Percentiles rank a stretch among this genome's conserved stretches.
These are phyloP conservation scores for Periconia macrospinosa DNA, from an alignment of 2,329 filamentous ascomycete genomes.

Conservation along the genomic window DNA sequence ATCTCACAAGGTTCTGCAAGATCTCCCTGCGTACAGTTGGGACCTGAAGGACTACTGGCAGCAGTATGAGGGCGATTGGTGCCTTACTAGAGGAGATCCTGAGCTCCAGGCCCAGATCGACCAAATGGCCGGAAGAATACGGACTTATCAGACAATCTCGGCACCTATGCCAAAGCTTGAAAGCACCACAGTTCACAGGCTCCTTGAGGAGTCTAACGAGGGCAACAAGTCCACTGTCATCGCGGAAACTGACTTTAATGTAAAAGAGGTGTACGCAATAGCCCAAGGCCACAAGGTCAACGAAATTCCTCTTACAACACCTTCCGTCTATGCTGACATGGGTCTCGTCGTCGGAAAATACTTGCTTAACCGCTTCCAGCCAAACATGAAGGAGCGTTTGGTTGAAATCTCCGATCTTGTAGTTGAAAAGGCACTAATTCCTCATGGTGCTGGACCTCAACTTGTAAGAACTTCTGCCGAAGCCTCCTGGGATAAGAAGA, in stretches of 20 bases:
- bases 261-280: slow-evolving; percentile 9
- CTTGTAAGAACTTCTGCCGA: slow-evolving; percentile 14
- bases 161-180: neutral
- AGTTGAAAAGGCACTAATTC: slow-evolving; percentile 15
- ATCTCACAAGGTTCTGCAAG: slow-evolving; percentile 4
- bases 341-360: slow-evolving; percentile 33
- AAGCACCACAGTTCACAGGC: slow-evolving; percentile 5
- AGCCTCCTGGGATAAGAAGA: slow-evolving; percentile 6
- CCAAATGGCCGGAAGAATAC: too few species aligned
- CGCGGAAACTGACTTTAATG: slow-evolving; percentile 13
- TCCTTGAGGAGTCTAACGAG: slow-evolving; percentile 8
- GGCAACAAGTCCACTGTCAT: slow-evolving; percentile 6
- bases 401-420: slow-evolving; percentile 15
- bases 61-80: slow-evolving; percentile 38
- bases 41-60: slow-evolving; percentile 45
- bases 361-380: slow-evolving; percentile 2
- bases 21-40: slow-evolving; percentile 41
- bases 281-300: slow-evolving; percentile 19
- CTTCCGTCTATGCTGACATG: slow-evolving; percentile 37
- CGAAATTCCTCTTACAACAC: slow-evolving; percentile 15
- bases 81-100: slow-evolving; percentile 14
- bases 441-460: slow-evolving; percentile 4
- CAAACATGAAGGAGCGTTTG: neutral
- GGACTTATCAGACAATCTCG: neutral
- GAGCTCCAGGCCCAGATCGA: too few species aligned